phyloP scores from a whole-genome alignment of 805 yeast genomes.

The Candida coleopterorum region DNA sequence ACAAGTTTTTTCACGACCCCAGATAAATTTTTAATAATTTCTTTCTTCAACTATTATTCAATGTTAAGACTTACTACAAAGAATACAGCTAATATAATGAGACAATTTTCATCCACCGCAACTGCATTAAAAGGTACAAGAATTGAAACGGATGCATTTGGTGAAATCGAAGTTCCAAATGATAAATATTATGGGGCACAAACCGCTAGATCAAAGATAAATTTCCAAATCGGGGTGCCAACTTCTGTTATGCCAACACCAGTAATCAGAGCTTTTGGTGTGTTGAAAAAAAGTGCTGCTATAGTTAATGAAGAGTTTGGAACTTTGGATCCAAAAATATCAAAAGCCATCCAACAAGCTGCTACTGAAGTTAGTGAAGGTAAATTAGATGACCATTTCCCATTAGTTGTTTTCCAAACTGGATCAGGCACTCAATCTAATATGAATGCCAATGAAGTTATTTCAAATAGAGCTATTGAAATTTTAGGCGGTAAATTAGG shows the following conservation, averaged over 20 bases:
- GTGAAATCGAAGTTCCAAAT: constrained; percentile 86
- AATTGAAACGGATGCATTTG: constrained; percentile 92
- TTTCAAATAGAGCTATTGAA: constrained; percentile 97
- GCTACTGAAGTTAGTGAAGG: constrained; percentile 95
- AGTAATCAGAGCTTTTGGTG: constrained; percentile 85
- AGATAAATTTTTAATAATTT: too few species aligned
- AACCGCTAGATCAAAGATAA: constrained; percentile 87
- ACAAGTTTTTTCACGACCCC: not conserved
- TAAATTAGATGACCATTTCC: constrained; percentile 89
- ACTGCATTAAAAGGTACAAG: constrained; percentile 38
- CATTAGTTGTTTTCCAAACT: constrained; percentile 97
- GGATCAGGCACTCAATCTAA: constrained; percentile 98
- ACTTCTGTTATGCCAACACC: constrained; percentile 92
- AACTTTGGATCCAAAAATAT: constrained; percentile 71
- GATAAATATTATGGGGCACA: constrained; percentile 97
- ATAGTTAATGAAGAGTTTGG: constrained; percentile 83
- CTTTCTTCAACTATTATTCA: too few species aligned
- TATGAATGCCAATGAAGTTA: constrained; percentile 99
- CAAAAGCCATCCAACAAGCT: constrained; percentile 84
- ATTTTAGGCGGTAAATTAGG: constrained; percentile 89
- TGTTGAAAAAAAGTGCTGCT: constrained; percentile 92
- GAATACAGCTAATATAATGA: constrained; percentile 12
- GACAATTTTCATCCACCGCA: constrained; percentile 28
- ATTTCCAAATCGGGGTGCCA: constrained; percentile 93
- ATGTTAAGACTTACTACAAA: constrained; percentile 26